Base-by-base conservation (phyloP, 2,329 filamentous ascomycete species). In the Botrytis tulipae region DNA sequence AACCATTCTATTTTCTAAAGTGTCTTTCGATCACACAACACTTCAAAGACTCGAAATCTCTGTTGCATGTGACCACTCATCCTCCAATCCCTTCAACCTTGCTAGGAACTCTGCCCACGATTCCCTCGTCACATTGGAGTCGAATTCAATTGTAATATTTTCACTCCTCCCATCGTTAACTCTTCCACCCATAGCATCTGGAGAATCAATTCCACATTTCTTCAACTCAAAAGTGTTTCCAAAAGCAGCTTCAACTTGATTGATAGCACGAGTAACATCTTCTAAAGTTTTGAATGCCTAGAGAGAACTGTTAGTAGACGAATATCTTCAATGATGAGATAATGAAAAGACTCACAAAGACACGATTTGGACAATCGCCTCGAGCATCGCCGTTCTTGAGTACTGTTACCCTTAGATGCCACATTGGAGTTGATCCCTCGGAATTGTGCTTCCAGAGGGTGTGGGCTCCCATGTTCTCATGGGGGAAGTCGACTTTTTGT, bases 91-190 rank as follows among this genome's bases (percentile, higher is more conserved):
- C 57, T 74, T 75, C 44, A 78, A 51, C 37, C 61, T 75, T 4
- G 18, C 73, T 7, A 78, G 46, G 35, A 78, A 79, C 25, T 75
- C 70, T 20, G 44, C 67, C 78, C 77, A 79, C 6, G 70, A 74
- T 48, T 73, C 70, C 8, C 37, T 72, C 4, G 76, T 66, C 29
- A 68, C 73, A 37, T 79, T 72, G 3, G 73, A 75, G 32, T 78
- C 75, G 46, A 74, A 78, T 35, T 78, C 73, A n/a, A 79, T 78
- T 0, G 78, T 79, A 25, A 79, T 69, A 18, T 78, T 78, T 54
- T 78, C 77, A 48, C 72, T 74, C 40, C 76, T 73, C 5, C 77
- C 77, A 66, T 79, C 77, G 48, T 79, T 78, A 25, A 79, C 75
- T 70, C 76, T 75, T 1, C 74, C 77, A 32, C 77, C 77, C 76